A percentile compares a stretch with the other conserved stretches of the same genome.
These are phyloP conservation scores for Cladosporium velox DNA, from an alignment of 2,329 filamentous ascomycete species.

Conservation along the genomic window DNA sequence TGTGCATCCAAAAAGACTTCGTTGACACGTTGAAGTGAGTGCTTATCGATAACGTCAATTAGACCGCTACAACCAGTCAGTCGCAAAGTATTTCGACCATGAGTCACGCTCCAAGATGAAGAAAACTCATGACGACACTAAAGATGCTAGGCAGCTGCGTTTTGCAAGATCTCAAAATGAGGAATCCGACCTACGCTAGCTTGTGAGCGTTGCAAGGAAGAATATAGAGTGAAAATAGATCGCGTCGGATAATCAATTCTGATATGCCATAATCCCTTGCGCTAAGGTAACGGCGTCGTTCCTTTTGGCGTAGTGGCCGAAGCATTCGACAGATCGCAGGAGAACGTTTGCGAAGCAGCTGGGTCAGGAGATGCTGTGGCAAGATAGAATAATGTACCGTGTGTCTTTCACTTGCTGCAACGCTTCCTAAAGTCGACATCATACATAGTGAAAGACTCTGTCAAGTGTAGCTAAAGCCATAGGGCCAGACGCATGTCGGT, in stretches of 20 bases:
- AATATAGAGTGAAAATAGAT: background rate
- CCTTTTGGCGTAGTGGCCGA: no score
- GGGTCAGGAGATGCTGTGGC: background rate
- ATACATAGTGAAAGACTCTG: background rate
- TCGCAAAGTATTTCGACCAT: no score
- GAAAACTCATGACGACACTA: no score
- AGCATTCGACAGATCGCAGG: background rate
- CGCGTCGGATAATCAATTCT: no score
- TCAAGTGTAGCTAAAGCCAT: background rate
- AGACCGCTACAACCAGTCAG: background rate
- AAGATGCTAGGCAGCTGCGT: no score
- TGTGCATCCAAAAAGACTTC: background rate
- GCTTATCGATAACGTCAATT: background rate
- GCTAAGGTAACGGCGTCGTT: no score
- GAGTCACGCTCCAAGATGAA: no score
- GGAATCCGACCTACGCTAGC: no score
- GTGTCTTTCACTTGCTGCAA: background rate
- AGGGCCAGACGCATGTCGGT: no score
- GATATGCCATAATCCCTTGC: no score
- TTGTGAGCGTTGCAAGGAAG: no score
- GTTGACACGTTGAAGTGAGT: background rate
- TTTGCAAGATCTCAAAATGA: no score
- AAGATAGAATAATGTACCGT: background rate
- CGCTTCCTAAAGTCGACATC: background rate
- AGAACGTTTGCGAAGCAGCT: background rate